Evolutionary conservation across 2,329 filamentous ascomycete species (phyloP).

Genomic region (Botrytis tulipae): DNA sequence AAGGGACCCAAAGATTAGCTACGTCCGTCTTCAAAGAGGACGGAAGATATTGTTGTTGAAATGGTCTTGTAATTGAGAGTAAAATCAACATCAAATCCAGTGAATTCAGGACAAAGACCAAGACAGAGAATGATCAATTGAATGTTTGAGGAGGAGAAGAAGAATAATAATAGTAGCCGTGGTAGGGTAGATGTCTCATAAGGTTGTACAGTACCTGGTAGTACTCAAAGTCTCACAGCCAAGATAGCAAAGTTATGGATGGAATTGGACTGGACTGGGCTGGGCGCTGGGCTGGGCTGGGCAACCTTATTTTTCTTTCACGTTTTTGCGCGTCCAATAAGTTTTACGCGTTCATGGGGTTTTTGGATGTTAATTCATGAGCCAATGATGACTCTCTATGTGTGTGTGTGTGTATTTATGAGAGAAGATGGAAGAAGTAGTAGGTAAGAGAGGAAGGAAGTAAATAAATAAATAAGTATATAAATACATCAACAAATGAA

Average conservation of each 20-base stretch:
- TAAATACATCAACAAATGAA: not conserved
- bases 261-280: not conserved
- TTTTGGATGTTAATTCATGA: not conserved
- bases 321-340: not conserved
- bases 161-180: not conserved
- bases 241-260: not conserved
- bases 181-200: constrained; percentile 6
- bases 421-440: not conserved
- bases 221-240: not conserved
- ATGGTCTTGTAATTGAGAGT: not conserved
- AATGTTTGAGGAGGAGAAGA: not conserved
- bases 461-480: no score
- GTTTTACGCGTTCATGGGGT: not conserved
- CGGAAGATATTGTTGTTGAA: not conserved
- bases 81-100: not conserved
- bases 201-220: not conserved
- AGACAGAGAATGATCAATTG: not conserved
- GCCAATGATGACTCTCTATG: not conserved
- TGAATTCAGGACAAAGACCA: not conserved
- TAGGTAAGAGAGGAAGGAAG: not conserved
- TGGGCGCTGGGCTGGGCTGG: not conserved
- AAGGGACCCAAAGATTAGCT: not conserved
- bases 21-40: not conserved
- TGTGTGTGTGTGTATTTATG: not conserved
- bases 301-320: not conserved